Percentiles rank a stretch among this genome's conserved stretches.
Conservation (phyloP, 352 stramenopile species). For the Globisporangium alternatum region DNA sequence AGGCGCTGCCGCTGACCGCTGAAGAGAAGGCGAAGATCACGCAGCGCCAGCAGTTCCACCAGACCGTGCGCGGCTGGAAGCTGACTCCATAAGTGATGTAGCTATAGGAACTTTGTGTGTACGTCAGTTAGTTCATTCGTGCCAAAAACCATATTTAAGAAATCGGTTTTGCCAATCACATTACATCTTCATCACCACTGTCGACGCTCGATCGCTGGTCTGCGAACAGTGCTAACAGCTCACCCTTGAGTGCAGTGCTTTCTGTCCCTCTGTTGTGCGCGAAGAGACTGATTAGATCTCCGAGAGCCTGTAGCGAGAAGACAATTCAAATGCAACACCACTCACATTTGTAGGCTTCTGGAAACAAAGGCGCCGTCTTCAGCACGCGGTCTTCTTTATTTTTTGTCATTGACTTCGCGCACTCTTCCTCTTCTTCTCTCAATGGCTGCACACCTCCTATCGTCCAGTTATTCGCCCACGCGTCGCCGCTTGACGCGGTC, state of each 20-base stretch:
- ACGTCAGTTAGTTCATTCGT: neutral
- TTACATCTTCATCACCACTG: too few species aligned
- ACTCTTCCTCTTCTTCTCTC: neutral
- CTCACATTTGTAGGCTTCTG: too few species aligned
- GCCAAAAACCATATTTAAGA: neutral
- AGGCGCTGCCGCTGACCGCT: conserved; percentile 32
- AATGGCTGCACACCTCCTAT: neutral
- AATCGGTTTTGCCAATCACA: too few species aligned
- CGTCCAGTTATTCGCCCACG: conserved; percentile 36
- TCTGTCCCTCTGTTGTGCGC: too few species aligned
- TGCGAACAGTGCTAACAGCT: too few species aligned
- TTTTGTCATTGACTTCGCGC: neutral
- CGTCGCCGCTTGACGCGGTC: conserved; percentile 74
- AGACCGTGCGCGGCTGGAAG: conserved; percentile 32
- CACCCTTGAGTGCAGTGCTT: too few species aligned
- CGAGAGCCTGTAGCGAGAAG: too few species aligned
- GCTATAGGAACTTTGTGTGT: neutral
- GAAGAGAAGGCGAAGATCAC: conserved; percentile 38
- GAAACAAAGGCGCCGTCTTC: too few species aligned
- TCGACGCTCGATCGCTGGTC: too few species aligned
- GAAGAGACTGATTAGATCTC: too few species aligned
- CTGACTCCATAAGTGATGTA: neutral
- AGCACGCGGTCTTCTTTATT: neutral
- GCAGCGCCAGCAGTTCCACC: conserved; percentile 43
- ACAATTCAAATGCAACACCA: too few species aligned